Conservation (phyloP, 805 yeast species). For the Dipodascus albidus region DNA sequence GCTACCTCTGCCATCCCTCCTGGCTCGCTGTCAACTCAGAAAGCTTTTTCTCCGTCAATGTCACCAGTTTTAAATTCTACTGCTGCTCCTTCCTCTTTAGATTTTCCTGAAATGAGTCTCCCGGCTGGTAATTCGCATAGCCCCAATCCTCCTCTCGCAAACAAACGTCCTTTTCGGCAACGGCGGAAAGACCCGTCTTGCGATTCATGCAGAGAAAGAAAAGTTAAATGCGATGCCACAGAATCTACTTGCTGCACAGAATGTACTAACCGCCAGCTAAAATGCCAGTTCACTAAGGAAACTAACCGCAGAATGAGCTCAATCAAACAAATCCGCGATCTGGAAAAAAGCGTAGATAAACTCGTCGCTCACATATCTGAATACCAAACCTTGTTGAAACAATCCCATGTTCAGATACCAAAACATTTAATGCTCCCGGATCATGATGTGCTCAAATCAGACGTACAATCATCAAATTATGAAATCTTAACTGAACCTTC, state of each 20-base stretch:
- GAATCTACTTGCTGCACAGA: conserved; percentile 22
- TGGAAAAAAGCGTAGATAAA: conserved; percentile 10
- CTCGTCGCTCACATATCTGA: conserved; percentile 9
- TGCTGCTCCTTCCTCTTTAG: neutral
- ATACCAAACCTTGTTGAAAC: conserved; percentile 8
- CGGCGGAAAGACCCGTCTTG: conserved; percentile 23
- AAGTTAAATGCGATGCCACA: conserved; percentile 24
- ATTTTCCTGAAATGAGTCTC: neutral
- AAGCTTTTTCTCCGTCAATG: neutral
- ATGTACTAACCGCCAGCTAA: conserved; percentile 19
- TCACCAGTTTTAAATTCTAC: neutral
- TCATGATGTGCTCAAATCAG: neutral
- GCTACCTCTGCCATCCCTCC: no score
- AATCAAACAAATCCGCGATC: conserved; percentile 12
- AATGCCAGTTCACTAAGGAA: conserved; percentile 22
- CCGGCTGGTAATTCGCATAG: neutral
- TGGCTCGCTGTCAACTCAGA: neutral
- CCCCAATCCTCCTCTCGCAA: conserved; percentile 1
- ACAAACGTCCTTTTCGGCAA: conserved; percentile 19
- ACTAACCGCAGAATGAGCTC: conserved; percentile 19
- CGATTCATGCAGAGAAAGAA: conserved; percentile 23
- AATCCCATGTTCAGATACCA: conserved; percentile 10
- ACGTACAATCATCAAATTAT: neutral
- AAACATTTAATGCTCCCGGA: conserved; percentile 5
- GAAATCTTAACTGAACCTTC: neutral